These are phyloP conservation scores for Ustilago curta DNA, from an alignment of 1,284 basidiomycete species.

Conservation along the genomic window DNA sequence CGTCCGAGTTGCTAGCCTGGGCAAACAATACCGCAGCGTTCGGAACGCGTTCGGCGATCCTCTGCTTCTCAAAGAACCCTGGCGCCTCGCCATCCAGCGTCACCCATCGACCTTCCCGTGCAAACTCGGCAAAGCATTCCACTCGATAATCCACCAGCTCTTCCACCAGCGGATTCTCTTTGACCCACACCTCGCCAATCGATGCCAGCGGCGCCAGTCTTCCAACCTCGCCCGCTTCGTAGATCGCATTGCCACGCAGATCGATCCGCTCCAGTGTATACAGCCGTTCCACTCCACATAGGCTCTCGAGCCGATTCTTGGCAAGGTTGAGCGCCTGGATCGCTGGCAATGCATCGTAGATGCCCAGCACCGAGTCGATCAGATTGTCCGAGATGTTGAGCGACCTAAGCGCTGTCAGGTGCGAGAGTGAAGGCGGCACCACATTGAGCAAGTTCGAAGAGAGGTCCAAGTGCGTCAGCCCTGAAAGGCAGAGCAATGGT, in stretches of 20 bases:
- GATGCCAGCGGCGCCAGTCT: slow-evolving; percentile 81
- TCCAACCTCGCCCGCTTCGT: slow-evolving; percentile 86
- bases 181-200: slow-evolving; percentile 71
- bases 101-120: slow-evolving; percentile 77
- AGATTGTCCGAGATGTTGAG: slow-evolving; percentile 94
- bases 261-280: slow-evolving; percentile 85
- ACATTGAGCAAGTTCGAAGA: slow-evolving; percentile 70
- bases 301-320: slow-evolving; percentile 86
- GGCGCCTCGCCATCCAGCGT: slow-evolving; percentile 79
- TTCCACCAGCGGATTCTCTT: slow-evolving; percentile 56
- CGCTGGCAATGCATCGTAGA: slow-evolving; percentile 51
- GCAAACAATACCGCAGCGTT: slow-evolving; percentile 9
- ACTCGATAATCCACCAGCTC: slow-evolving; percentile 75
- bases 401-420: slow-evolving; percentile 81
- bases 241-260: slow-evolving; percentile 82
- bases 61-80: slow-evolving; percentile 81
- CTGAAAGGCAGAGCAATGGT: slow-evolving; percentile 73
- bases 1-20: neutral
- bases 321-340: slow-evolving; percentile 62
- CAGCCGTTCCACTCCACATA: slow-evolving; percentile 91
- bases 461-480: slow-evolving; percentile 69
- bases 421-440: slow-evolving; percentile 78
- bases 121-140: slow-evolving; percentile 83
- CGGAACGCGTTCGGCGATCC: slow-evolving; percentile 65
- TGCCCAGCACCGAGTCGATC: slow-evolving; percentile 92